Evolutionary conservation across 1,139 yeast species (phyloP), one percentile per base, ranked within the genome.

Genomic region (Hanseniaspora sp.): DNA sequence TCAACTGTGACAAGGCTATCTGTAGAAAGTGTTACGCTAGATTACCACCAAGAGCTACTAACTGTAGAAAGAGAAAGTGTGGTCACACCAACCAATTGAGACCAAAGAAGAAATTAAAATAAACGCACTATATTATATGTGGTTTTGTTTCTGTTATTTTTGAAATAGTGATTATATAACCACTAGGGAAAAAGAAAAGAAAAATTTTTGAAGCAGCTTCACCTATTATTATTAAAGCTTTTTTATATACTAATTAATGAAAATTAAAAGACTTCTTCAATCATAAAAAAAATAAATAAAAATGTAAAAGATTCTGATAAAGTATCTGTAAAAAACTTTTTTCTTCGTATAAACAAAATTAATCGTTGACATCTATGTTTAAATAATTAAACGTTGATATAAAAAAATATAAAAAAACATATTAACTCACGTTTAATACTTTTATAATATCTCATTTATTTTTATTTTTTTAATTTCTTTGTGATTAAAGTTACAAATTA

Each of bases 21-120:
- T 92, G 98, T 83, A 95, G 98, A 79, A 86, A 88, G 77, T 92
- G 98, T 82, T 92, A 92, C 84, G 97, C 98, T 71, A 94, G 98
- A 83, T 88, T 92, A 74, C 98, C 98, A 73, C 96, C 97, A 77
- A 92, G 97, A 85, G 98, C 98, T 70, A 92, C 97, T 78, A 92
- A 92, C 96, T 92, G 98, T 84, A 88, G 98, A 83, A 92, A 92
- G 97, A 88, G 96, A 87, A 92, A 92, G 84, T 92, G 98, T 79
- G 98, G 98, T 72, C 98, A 92, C 95, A 82, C 96, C 76, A 92
- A 92, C 83, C 98, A 92, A 82, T 86, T 92, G 78, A 88, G 97
- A 83, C 96, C 96, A 79, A 90, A 90, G 95, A 92, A 92, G 95
- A 92, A 92, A 88, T 85, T 88, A 77, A 90, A 90, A 83, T 90